Base-by-base conservation (phyloP, 78 protist genomes). In the Mastigamoeba balamuthi region DNA sequence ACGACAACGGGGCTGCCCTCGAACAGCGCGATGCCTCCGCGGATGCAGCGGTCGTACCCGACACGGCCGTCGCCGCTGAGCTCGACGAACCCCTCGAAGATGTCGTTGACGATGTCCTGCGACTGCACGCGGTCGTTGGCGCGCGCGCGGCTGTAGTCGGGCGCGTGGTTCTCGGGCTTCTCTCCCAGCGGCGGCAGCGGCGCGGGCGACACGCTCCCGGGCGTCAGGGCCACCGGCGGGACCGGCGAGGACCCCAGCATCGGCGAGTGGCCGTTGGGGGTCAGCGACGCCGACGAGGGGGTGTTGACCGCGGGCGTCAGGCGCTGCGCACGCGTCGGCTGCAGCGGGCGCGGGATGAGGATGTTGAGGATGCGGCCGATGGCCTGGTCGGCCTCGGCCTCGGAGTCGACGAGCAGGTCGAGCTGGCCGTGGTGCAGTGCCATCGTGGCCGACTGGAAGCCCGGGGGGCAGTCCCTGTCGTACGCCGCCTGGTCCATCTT, bases 351-450 rank as follows among this genome's bases (percentile, higher is more conserved):
- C 33, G 58, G 33, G 58, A 25, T 48, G 33, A 48, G 17, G 17
- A 48, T 48, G 17, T 17, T 48, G 17, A 48, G 58, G 58, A 48
- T 17, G 17, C 17, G 17, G 58, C 58, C 58, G 17, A 48, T 17
- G 58, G 58, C 58, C 36, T 66, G 64, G 9, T 66, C 65, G 9
- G n/a, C 37, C 36, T 66, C n/a, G 10, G n/a, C 70, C n/a, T 30
- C 64, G 10, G 9, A 9, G 29, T 66, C 70, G 10, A 66, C 66
- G 40, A 80, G 43, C 3, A 73, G 5, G 39, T 80, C 84, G 3
- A 80, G 73, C 79, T 80, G 84, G 1, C 84, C 84, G 39, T 80
- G 82, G 25, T 80, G 4, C 8, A 52, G 69, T 5, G 73, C n/a
- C 28, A 80, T 73, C 38, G 2, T 42, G 29, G 84, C 84, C 4